These are phyloP conservation scores for Fusarium pilosicola DNA, from an alignment of 2,329 filamentous ascomycete genomes.

Conservation along the genomic window DNA sequence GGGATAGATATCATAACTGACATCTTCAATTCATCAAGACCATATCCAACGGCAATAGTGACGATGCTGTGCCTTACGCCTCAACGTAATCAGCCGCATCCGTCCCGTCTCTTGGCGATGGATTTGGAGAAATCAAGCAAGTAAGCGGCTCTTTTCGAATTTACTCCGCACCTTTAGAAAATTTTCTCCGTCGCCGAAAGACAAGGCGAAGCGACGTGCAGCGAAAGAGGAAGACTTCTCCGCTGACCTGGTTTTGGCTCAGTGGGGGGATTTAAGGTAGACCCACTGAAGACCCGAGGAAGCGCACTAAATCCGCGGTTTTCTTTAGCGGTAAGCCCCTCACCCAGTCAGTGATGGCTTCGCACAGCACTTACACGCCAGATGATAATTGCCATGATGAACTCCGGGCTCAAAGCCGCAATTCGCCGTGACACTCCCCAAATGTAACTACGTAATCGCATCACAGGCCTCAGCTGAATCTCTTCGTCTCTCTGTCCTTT, in stretches of 20 bases:
- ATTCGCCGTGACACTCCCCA: neutral
- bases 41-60: neutral
- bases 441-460: neutral
- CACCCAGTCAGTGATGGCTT: neutral
- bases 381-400: neutral
- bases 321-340: neutral
- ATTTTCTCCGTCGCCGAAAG: neutral
- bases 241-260: neutral
- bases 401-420: neutral
- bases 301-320: neutral
- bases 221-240: neutral
- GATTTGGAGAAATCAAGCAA: constrained; percentile 13
- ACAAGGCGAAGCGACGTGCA: neutral
- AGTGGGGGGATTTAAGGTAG: constrained; percentile 3
- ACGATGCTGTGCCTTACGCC: neutral
- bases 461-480: neutral
- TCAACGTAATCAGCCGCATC: neutral
- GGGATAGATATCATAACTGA: rapidly evolving
- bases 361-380: neutral
- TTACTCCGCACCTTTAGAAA: constrained; percentile 2
- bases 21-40: rapidly evolving
- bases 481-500: neutral
- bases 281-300: neutral
- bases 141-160: neutral
- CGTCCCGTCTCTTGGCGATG: constrained; percentile 15